A percentile compares a stretch with the other conserved stretches of the same genome.
These are phyloP conservation scores for Penicillium verhagenii DNA, from an alignment of 495 filamentous ascomycete species.

Conservation along the genomic window DNA sequence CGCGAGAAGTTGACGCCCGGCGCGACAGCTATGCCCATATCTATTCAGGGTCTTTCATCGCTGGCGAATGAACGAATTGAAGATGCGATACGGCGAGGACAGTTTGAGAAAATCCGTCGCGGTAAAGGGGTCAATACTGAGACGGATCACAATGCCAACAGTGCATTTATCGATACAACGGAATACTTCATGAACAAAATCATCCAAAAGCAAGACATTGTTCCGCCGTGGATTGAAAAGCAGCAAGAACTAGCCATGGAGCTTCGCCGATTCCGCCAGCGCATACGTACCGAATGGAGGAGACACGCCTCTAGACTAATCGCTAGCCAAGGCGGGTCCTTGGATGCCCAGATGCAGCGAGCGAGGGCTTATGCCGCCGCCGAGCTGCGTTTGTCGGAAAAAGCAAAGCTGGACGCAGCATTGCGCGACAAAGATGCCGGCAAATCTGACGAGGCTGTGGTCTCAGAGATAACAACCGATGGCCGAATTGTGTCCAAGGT, in stretches of 20 bases:
- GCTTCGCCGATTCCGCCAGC: conserved; percentile 64
- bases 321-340: conserved; percentile 70
- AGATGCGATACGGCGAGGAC: conserved; percentile 86
- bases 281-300: conserved; percentile 82
- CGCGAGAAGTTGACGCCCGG: conserved; percentile 75
- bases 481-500: conserved; percentile 23
- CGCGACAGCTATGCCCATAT: conserved; percentile 72
- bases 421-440: conserved; percentile 22
- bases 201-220: conserved; percentile 82
- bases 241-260: conserved; percentile 84
- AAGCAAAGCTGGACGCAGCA: conserved; percentile 45
- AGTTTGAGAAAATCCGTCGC: conserved; percentile 84
- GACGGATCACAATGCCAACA: conserved; percentile 76
- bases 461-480: conserved; percentile 26
- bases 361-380: conserved; percentile 74
- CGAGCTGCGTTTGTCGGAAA: conserved; percentile 55
- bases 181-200: conserved; percentile 99
- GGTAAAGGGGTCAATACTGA: conserved; percentile 70
- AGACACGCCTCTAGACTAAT: conserved; percentile 81
- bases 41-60: conserved; percentile 73
- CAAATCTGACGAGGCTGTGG: not conserved
- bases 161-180: conserved; percentile 92
- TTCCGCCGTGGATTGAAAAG: conserved; percentile 79
- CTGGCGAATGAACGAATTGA: conserved; percentile 93
- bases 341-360: conserved; percentile 72